Base-by-base conservation (phyloP, 805 yeast species). In the Priceomyces melissophilus region DNA sequence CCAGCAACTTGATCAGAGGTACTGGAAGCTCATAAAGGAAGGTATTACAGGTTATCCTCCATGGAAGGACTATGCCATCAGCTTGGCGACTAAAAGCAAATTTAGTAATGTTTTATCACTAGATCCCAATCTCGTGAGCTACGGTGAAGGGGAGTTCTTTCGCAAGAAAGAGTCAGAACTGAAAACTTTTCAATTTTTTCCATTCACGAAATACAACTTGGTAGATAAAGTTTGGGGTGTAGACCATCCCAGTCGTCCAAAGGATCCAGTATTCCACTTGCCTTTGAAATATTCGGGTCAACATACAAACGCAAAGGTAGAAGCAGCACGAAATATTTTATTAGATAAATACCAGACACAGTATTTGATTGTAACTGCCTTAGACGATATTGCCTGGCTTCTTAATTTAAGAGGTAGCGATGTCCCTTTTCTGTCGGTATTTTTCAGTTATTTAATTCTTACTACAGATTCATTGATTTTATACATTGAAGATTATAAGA, bases 311-410 rank as follows among this genome's bases (percentile, higher is more conserved):
- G 50, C 51, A 13, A 69, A 69, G 42, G 31, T 69, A n/a, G 25
- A 40, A 7, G 43, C 59, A 16, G 54, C 67, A 7, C 53, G 71
- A 35, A 44, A 55, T 0, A 60, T 80, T 53, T 53, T 35, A n/a
- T 27, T 45, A 2, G 38, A 43, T 3, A 54, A 40, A 41, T 60
- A 42, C 16, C 36, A 44, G 5, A 53, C 51, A 2, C 44, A 57
- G 42, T 49, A 47, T 30, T 69, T 87, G 35, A 66, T 89, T 10
- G 69, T 87, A 3, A 71, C 81, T n/a, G 81, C 89, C 1, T 63
- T 90, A 39, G 97, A 91, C 65, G 96, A 90, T 50, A 79, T 89
- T 46, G 93, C 96, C 6, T 90, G 96, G 96, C 64, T 89, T 32
- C 75, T 89, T 56, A 91, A 91, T 56, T 65, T 91, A 41, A 78